Percentiles rank a stretch among this genome's conserved stretches.
Conservation (phyloP, 257 asterid genomes). For the Solanum commersonii region DNA sequence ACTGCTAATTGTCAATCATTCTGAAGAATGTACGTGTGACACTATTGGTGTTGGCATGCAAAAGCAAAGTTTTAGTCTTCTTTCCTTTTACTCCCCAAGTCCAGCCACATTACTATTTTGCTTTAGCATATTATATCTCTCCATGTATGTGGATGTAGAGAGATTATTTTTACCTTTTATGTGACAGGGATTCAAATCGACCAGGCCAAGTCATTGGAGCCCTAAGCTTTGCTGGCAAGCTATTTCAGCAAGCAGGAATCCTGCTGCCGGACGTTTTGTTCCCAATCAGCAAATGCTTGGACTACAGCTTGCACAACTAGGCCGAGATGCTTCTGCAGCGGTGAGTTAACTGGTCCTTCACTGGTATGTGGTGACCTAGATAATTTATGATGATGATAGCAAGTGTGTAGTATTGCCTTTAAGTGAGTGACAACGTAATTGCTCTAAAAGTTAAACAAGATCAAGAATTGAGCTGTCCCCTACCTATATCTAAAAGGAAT, state of each 20-base stretch:
- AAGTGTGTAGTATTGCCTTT: neutral
- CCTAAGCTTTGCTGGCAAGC: constrained; percentile 81
- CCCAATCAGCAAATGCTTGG: constrained; percentile 68
- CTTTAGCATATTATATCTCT: neutral
- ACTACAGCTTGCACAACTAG: constrained; percentile 82
- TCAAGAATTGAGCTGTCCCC: neutral
- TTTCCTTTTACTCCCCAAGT: neutral
- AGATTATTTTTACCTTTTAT: neutral
- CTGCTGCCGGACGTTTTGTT: constrained; percentile 61
- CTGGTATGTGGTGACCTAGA: neutral
- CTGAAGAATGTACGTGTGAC: neutral
- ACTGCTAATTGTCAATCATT: neutral
- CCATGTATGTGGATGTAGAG: neutral
- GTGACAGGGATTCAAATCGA: constrained; percentile 67
- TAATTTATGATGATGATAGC: neutral
- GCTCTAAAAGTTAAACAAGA: neutral
- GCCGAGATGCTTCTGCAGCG: constrained; percentile 99
- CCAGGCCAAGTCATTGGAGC: constrained; percentile 72
- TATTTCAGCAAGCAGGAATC: constrained; percentile 59
- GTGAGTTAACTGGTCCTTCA: constrained; percentile 30
- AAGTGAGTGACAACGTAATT: neutral
- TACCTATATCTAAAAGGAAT: neutral
- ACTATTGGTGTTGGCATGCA: neutral
- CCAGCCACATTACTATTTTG: neutral
- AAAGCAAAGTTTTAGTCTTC: neutral